phyloP scores from a whole-genome alignment of 352 stramenopile species.

The Pythium periplocum region DNA sequence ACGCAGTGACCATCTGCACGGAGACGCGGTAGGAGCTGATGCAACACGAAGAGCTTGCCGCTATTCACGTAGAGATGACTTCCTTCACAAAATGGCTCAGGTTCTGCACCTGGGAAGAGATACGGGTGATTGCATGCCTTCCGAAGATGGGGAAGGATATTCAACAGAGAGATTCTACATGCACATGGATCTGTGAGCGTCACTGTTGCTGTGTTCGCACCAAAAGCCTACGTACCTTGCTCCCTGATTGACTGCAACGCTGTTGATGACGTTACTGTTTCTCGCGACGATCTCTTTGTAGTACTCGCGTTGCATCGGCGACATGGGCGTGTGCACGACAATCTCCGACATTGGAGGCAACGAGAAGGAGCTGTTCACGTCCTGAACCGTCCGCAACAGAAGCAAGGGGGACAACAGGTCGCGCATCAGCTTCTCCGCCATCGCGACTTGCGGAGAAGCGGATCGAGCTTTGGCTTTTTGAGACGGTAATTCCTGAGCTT shows the following conservation, averaged over 20 bases:
- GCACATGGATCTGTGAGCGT: background rate
- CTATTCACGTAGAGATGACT: slow-evolving; percentile 72
- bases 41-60: slow-evolving; percentile 81
- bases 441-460: background rate
- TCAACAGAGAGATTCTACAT: slow-evolving; percentile 87
- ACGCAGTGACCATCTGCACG: slow-evolving; percentile 80
- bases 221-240: background rate
- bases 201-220: slow-evolving; percentile 1
- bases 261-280: slow-evolving; percentile 54
- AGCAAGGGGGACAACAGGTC: slow-evolving; percentile 53
- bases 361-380: slow-evolving; percentile 65
- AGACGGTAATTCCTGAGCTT: slow-evolving; percentile 33
- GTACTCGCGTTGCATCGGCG: slow-evolving; percentile 73
- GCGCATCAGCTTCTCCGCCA: slow-evolving; percentile 50
- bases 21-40: slow-evolving; percentile 76
- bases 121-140: slow-evolving; percentile 89
- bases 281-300: slow-evolving; percentile 77
- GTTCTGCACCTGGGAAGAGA: slow-evolving; percentile 84
- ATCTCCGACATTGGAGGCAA: slow-evolving; percentile 71
- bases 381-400: slow-evolving; percentile 57
- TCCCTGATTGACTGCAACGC: slow-evolving; percentile 15
- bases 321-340: slow-evolving; percentile 70
- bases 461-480: slow-evolving; percentile 1
- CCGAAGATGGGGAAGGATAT: slow-evolving; percentile 94
- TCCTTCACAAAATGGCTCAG: slow-evolving; percentile 69